These are phyloP conservation scores for Fusarium verrucosum DNA, from an alignment of 2,329 filamentous ascomycete genomes.

Conservation along the genomic window DNA sequence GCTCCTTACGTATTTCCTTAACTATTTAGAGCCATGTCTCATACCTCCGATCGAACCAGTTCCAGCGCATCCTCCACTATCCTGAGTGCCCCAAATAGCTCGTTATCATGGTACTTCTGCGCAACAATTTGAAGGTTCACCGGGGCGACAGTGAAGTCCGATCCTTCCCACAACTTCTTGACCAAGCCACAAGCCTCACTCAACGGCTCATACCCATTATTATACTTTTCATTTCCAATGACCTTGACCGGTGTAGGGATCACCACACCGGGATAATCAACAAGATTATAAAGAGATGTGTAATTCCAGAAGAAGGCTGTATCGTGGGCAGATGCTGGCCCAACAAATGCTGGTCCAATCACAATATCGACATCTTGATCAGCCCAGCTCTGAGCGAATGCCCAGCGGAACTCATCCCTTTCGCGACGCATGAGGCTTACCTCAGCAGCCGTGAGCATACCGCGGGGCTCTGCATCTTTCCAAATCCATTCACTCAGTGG, in stretches of 20 bases:
- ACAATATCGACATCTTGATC: constrained; percentile 9
- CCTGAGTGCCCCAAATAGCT: background rate
- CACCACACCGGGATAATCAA: constrained; percentile 69
- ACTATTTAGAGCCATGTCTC: no score
- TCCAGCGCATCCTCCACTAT: background rate
- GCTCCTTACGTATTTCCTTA: no score
- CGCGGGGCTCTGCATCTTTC: background rate
- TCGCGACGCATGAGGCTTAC: background rate
- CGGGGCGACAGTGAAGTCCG: background rate
- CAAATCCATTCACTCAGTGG: background rate
- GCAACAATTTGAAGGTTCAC: constrained; percentile 10
- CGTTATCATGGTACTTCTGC: constrained; percentile 1
- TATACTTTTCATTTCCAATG: constrained; percentile 5
- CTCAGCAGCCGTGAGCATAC: background rate
- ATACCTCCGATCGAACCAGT: background rate
- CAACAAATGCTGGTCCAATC: constrained; percentile 2
- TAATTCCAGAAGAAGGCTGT: constrained; percentile 66
- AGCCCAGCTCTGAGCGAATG: background rate
- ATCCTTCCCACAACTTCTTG: background rate
- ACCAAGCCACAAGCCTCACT: background rate
- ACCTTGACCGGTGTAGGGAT: constrained; percentile 59
- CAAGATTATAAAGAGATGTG: constrained; percentile 70
- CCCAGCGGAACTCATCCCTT: background rate
- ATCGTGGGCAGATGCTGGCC: constrained; percentile 1
- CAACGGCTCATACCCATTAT: background rate